Evolutionary conservation across 495 filamentous ascomycete species (phyloP).

Genomic region (Penicillium ucsense): DNA sequence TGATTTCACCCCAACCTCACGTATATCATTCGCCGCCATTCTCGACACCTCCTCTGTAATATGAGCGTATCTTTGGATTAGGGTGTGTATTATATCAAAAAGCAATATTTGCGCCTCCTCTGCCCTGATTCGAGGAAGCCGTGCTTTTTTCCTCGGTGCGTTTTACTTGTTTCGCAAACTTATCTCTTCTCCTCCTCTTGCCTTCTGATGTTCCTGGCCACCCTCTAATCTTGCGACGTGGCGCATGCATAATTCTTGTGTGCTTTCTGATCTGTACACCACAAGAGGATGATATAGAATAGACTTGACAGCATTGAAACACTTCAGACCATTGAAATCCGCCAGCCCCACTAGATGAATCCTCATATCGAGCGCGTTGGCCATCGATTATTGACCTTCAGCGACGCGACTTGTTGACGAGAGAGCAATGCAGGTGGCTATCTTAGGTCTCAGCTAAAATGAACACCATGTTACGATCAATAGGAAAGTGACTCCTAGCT

Average conservation of each 20-base stretch:
- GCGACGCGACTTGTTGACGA: too few species aligned
- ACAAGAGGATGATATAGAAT: slow-evolving; percentile 15
- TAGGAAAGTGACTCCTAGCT: too few species aligned
- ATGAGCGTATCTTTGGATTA: slow-evolving; percentile 9
- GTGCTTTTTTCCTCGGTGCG: slow-evolving; percentile 12
- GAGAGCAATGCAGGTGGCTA: too few species aligned
- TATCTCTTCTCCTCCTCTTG: slow-evolving; percentile 15
- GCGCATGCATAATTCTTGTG: slow-evolving; percentile 23
- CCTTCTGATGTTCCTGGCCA: slow-evolving; percentile 12
- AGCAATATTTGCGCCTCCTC: slow-evolving; percentile 6
- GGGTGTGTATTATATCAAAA: slow-evolving; percentile 24
- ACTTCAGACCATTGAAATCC: too few species aligned
- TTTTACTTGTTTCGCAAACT: slow-evolving; percentile 17
- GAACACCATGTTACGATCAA: too few species aligned
- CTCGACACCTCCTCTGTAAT: slow-evolving; percentile 5
- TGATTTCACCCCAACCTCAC: slow-evolving; percentile 5
- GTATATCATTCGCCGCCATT: slow-evolving; percentile 7
- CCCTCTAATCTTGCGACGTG: slow-evolving; percentile 17
- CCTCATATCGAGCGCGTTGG: too few species aligned
- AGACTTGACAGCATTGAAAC: slow-evolving; percentile 16
- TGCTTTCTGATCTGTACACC: slow-evolving; percentile 5
- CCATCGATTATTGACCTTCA: too few species aligned
- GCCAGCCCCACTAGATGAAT: too few species aligned
- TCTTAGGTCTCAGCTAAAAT: too few species aligned
- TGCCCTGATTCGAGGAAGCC: slow-evolving; percentile 4